Conservation (phyloP, 192 early-diverging fungal species). For the Umbelopsis vinacea region DNA sequence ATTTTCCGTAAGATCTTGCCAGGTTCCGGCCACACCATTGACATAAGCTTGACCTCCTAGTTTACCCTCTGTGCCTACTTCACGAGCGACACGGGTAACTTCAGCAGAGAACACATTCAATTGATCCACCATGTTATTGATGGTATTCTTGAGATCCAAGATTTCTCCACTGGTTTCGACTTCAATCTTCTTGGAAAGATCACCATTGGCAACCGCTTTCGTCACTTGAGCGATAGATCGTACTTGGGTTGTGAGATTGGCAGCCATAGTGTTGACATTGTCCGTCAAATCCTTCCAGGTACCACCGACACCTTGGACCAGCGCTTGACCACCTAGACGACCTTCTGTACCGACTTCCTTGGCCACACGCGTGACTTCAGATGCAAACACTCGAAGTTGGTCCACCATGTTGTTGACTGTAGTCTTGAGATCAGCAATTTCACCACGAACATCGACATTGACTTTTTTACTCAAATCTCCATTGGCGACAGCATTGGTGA, state of each 20-base stretch:
- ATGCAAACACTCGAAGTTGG: conserved; percentile 63
- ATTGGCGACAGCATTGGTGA: conserved; percentile 71
- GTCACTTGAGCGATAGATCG: conserved; percentile 69
- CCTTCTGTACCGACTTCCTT: conserved; percentile 67
- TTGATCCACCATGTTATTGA: conserved; percentile 77
- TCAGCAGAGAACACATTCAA: conserved; percentile 62
- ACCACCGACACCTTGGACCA: conserved; percentile 61
- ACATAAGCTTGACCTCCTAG: conserved; percentile 58
- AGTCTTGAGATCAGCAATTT: conserved; percentile 65
- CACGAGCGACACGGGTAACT: conserved; percentile 55
- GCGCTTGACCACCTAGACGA: conserved; percentile 57
- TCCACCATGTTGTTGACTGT: conserved; percentile 74
- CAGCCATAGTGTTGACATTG: conserved; percentile 72
- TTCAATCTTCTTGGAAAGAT: conserved; percentile 66
- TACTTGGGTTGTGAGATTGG: conserved; percentile 71
- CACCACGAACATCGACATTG: conserved; percentile 57
- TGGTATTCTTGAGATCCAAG: conserved; percentile 66
- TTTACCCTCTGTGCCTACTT: conserved; percentile 63
- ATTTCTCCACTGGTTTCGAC: conserved; percentile 73
- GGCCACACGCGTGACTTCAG: conserved; percentile 67
- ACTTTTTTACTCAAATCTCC: conserved; percentile 69
- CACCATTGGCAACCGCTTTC: conserved; percentile 66
- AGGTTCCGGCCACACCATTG: conserved; percentile 59
- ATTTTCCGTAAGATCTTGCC: conserved; percentile 68
- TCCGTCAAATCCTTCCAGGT: conserved; percentile 71